phyloP scores from a whole-genome alignment of 495 filamentous ascomycete species.

The Neurospora tetraspora region DNA sequence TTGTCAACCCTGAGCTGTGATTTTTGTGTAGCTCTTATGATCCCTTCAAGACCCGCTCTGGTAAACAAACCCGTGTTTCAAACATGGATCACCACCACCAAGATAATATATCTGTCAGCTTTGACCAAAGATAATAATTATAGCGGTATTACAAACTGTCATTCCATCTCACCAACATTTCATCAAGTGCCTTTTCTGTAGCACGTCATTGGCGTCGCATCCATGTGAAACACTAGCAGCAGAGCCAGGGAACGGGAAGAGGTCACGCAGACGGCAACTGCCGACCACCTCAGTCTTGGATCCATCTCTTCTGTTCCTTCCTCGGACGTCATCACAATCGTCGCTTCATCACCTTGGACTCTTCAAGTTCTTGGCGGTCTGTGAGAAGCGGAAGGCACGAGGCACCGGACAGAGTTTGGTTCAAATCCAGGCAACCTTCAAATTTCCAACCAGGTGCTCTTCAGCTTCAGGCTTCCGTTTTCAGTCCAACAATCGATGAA shows the following conservation, averaged over 20 bases:
- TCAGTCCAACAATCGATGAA: no score
- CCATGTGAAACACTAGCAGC: background rate
- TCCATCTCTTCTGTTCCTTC: no score
- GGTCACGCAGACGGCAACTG: no score
- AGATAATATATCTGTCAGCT: background rate
- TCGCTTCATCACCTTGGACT: background rate
- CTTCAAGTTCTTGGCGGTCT: background rate
- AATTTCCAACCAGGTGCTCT: background rate
- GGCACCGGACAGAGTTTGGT: background rate
- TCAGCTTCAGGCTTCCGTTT: background rate
- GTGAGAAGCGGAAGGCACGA: background rate
- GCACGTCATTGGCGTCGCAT: background rate
- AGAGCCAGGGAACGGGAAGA: background rate
- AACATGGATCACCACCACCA: background rate
- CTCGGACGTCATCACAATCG: background rate
- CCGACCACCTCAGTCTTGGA: no score
- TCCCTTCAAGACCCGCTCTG: background rate
- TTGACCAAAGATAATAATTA: background rate
- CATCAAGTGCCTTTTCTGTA: background rate
- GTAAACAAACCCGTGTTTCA: background rate
- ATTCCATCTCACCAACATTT: background rate
- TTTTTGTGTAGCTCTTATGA: background rate
- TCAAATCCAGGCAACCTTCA: background rate
- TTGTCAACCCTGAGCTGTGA: background rate
- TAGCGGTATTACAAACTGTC: no score